These are phyloP conservation scores for Apium graveolens DNA, from an alignment of 129 eudicot species.

Conservation along the genomic window DNA sequence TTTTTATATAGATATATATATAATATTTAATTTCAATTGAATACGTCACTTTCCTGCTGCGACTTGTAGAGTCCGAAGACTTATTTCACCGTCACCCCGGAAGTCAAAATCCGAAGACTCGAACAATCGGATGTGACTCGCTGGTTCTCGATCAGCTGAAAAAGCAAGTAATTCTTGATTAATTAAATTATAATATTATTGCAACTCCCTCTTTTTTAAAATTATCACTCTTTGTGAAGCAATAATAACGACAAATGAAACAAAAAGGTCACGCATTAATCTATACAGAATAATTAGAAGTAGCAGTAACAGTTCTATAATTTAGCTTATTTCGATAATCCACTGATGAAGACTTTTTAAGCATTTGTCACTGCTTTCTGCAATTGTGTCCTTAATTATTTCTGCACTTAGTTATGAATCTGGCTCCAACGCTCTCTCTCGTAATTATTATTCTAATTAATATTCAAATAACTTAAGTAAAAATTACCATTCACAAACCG, in stretches of 20 bases:
- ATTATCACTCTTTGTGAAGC: neutral
- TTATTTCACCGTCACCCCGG: neutral
- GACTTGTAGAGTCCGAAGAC: neutral
- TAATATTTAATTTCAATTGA: too few relatives aligned
- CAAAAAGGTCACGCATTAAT: neutral
- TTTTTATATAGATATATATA: too few relatives aligned
- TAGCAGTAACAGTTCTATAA: too few relatives aligned
- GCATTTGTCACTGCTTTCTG: slow-evolving; percentile 6
- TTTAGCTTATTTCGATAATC: too few relatives aligned
- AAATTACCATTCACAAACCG: neutral
- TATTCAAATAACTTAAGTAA: neutral
- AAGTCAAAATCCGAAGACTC: neutral
- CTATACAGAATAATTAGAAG: too few relatives aligned
- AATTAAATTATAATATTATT: too few relatives aligned
- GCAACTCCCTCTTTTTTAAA: neutral
- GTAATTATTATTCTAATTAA: neutral
- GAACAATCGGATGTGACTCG: neutral
- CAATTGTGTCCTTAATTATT: slow-evolving; percentile 10
- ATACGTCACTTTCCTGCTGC: too few relatives aligned
- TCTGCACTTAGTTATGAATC: slow-evolving; percentile 7
- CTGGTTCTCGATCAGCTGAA: neutral
- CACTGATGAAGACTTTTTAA: neutral
- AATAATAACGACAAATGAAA: neutral
- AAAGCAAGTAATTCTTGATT: neutral
- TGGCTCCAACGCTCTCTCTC: slow-evolving; percentile 2